Evolutionary conservation across 495 filamentous ascomycete species (phyloP).

Genomic region (Hyaloscypha variabilis): DNA sequence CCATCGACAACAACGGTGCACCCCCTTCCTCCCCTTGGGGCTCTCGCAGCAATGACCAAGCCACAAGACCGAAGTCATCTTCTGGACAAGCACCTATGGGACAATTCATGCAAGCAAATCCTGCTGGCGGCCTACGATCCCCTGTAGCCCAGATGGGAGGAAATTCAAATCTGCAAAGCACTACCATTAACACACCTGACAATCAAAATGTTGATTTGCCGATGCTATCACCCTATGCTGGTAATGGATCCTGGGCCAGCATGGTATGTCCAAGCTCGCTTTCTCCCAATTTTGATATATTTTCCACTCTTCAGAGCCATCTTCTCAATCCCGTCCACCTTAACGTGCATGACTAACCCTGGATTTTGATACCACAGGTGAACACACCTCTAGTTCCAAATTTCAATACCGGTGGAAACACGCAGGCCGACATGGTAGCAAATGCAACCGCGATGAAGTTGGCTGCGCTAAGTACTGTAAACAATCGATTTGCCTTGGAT

Average conservation of each 20-base stretch:
- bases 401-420: constrained; percentile 63
- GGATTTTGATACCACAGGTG: not conserved
- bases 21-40: constrained; percentile 81
- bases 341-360: not conserved
- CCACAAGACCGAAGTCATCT: constrained; percentile 84
- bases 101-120: constrained; percentile 87
- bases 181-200: constrained; percentile 75
- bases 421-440: constrained; percentile 94
- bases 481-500: constrained; percentile 96
- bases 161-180: constrained; percentile 75
- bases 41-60: constrained; percentile 51
- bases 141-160: constrained; percentile 72
- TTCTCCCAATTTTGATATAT: too few species aligned
- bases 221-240: constrained; percentile 85
- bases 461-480: constrained; percentile 93
- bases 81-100: constrained; percentile 91
- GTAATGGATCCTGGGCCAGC: constrained; percentile 94
- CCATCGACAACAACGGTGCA: constrained; percentile 53
- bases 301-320: too few species aligned
- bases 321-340: not conserved
- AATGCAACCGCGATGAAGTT: constrained; percentile 99
- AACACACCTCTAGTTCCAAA: constrained; percentile 95
- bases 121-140: constrained; percentile 80
- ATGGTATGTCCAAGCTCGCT: constrained; percentile 56
- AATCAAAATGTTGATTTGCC: constrained; percentile 69